Percentiles rank a stretch among this genome's conserved stretches.
These are phyloP conservation scores for Thalassiosira allenii DNA, from an alignment of 352 stramenopile genomes.

Conservation along the genomic window DNA sequence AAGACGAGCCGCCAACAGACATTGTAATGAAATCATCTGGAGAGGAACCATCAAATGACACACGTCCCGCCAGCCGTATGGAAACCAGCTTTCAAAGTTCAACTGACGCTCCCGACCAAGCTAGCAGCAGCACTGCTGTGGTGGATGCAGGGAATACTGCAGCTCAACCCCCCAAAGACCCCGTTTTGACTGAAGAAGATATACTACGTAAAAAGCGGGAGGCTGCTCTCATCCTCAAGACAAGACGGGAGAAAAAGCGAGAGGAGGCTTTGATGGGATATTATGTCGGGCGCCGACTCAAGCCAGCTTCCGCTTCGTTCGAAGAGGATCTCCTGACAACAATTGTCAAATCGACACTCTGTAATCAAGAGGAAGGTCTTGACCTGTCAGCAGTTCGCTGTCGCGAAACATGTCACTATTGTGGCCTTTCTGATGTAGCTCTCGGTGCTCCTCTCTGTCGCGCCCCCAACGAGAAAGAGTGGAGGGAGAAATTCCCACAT, in stretches of 20 bases:
- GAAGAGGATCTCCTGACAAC: conserved; percentile 80
- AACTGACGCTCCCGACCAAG: conserved; percentile 32
- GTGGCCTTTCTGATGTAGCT: conserved; percentile 79
- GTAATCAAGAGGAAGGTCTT: conserved; percentile 71
- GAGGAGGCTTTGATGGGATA: conserved; percentile 66
- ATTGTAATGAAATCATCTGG: conserved; percentile 33
- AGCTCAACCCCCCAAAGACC: conserved; percentile 7
- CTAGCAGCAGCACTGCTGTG: conserved; percentile 15
- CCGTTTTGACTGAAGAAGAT: conserved; percentile 57
- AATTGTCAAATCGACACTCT: conserved; percentile 76
- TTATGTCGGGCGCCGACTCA: conserved; percentile 69
- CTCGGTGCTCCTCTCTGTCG: conserved; percentile 80
- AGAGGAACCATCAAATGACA: conserved; percentile 26
- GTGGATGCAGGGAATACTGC: conserved; percentile 16
- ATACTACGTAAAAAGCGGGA: conserved; percentile 55
- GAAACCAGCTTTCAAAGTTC: conserved; percentile 53
- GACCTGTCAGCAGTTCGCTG: conserved; percentile 70
- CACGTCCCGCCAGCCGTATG: conserved; percentile 32
- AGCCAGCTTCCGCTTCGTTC: conserved; percentile 81
- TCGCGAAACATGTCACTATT: conserved; percentile 80
- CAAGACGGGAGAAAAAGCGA: conserved; percentile 64
- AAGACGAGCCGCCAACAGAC: conserved; percentile 16
- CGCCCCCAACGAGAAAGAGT: conserved; percentile 82
- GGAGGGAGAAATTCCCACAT: conserved; percentile 80
- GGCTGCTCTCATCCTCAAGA: conserved; percentile 45